These are phyloP conservation scores for Paracorniculantispora psalliotae DNA, from an alignment of 2,329 filamentous ascomycete species.

Conservation along the genomic window DNA sequence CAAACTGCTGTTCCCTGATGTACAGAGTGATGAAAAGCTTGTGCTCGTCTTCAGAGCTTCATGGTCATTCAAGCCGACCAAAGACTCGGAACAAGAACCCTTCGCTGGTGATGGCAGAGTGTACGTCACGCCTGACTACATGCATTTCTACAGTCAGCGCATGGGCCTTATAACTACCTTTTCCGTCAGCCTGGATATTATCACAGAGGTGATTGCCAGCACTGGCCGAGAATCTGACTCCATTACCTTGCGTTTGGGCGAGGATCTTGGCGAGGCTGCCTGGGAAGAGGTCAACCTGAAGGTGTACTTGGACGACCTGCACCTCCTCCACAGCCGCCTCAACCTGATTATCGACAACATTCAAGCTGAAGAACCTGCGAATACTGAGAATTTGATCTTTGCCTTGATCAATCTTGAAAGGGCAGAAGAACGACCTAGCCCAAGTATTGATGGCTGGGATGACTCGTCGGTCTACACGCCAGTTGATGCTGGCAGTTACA, in stretches of 20 bases:
- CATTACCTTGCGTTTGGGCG: constrained; percentile 72
- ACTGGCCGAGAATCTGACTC: constrained; percentile 91
- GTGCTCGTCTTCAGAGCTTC: constrained; percentile 90
- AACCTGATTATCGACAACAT: constrained; percentile 82
- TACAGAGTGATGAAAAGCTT: constrained; percentile 71
- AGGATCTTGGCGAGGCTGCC: constrained; percentile 57
- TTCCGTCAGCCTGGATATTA: constrained; percentile 65
- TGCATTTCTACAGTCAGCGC: constrained; percentile 97
- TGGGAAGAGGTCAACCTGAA: constrained; percentile 80
- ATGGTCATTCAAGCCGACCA: constrained; percentile 57
- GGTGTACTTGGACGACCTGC: constrained; percentile 83
- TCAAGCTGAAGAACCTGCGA: constrained; percentile 64
- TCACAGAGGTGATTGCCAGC: constrained; percentile 84
- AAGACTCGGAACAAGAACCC: constrained; percentile 35
- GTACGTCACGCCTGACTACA: constrained; percentile 78
- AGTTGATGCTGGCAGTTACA: constrained; percentile 50
- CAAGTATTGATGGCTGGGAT: constrained; percentile 87
- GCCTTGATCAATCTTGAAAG: constrained; percentile 71
- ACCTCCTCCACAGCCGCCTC: constrained; percentile 74
- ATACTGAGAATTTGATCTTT: constrained; percentile 64
- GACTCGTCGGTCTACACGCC: constrained; percentile 61
- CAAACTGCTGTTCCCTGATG: constrained; percentile 79
- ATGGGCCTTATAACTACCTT: constrained; percentile 86
- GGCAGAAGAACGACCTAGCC: constrained; percentile 54
- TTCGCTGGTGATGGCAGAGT: constrained; percentile 66